These are phyloP conservation scores for Huntiella savannae DNA, from an alignment of 2,329 filamentous ascomycete genomes.

Conservation along the genomic window DNA sequence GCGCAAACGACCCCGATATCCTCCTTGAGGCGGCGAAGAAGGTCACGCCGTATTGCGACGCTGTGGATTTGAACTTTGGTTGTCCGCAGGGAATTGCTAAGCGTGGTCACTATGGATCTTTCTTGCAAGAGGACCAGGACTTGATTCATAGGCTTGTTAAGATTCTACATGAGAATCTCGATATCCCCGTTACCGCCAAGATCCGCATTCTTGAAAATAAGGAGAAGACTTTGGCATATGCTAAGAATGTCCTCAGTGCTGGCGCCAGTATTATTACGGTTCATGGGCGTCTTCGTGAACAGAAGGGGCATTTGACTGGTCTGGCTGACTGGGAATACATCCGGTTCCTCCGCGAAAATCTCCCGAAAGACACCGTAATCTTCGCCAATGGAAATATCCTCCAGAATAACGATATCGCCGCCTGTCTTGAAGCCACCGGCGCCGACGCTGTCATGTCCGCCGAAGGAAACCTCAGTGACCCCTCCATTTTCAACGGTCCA, in stretches of 20 bases:
- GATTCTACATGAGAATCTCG: conserved; percentile 57
- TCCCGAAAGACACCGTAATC: conserved; percentile 75
- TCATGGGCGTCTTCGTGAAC: conserved; percentile 71
- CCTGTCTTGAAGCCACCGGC: conserved; percentile 64
- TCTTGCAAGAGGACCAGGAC: conserved; percentile 81
- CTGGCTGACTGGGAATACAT: conserved; percentile 84
- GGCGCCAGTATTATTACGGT: conserved; percentile 89
- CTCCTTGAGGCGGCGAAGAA: conserved; percentile 60
- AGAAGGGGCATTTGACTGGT: conserved; percentile 91
- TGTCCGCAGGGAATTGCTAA: conserved; percentile 91
- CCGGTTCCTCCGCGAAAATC: conserved; percentile 58
- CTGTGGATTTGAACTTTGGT: conserved; percentile 84
- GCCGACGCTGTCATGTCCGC: conserved; percentile 91
- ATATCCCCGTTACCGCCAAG: conserved; percentile 82
- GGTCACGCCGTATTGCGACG: conserved; percentile 77
- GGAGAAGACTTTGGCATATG: conserved; percentile 77
- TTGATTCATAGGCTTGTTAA: conserved; percentile 69
- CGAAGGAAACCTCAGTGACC: conserved; percentile 86
- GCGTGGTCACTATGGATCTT: conserved; percentile 81
- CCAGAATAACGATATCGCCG: conserved; percentile 55
- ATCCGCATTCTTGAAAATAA: conserved; percentile 75
- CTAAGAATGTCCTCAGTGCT: conserved; percentile 65
- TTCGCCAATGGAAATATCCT: conserved; percentile 95
- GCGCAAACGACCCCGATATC: conserved; percentile 68
- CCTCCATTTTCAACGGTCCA: conserved; percentile 47